A percentile compares a stretch with the other conserved stretches of the same genome.
These are phyloP conservation scores for Jimgerdemannia flammicorona DNA, from an alignment of 192 early-diverging fungal species.

Conservation along the genomic window DNA sequence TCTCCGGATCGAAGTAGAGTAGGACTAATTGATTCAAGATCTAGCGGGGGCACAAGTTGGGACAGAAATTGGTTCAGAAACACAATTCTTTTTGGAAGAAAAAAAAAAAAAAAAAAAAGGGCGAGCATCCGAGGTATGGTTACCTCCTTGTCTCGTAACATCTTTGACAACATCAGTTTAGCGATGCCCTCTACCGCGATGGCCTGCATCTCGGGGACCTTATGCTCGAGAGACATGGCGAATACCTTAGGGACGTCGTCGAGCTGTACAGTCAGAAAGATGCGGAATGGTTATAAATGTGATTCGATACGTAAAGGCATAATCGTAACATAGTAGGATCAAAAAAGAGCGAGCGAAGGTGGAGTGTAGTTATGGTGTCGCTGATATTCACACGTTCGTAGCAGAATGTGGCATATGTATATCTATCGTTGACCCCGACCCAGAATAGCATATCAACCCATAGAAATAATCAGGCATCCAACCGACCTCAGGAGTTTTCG, in stretches of 20 bases:
- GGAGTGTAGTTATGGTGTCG: too few species aligned
- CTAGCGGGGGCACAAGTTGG: constrained; percentile 22
- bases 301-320: too few species aligned
- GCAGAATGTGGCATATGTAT: too few species aligned
- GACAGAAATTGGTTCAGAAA: too few species aligned
- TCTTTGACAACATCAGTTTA: constrained; percentile 56
- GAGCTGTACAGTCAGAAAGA: too few species aligned
- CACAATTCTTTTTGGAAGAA: too few species aligned
- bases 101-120: constrained; percentile 6
- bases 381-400: too few species aligned
- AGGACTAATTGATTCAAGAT: constrained; percentile 72
- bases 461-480: too few species aligned
- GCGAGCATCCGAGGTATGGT: background rate
- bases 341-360: too few species aligned
- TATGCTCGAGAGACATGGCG: constrained; percentile 50
- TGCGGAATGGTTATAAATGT: too few species aligned
- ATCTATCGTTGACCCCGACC: too few species aligned
- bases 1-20: constrained; percentile 78
- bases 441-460: background rate
- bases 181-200: constrained; percentile 74
- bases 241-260: constrained; percentile 47
- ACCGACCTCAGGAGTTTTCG: constrained; percentile 20
- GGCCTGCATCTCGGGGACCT: constrained; percentile 58
- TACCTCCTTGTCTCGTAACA: constrained; percentile 39
- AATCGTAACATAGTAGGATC: too few species aligned